Conservation (phyloP, 202 grass and related monocot genomes). For the Dendrocalamus latiflorus region DNA sequence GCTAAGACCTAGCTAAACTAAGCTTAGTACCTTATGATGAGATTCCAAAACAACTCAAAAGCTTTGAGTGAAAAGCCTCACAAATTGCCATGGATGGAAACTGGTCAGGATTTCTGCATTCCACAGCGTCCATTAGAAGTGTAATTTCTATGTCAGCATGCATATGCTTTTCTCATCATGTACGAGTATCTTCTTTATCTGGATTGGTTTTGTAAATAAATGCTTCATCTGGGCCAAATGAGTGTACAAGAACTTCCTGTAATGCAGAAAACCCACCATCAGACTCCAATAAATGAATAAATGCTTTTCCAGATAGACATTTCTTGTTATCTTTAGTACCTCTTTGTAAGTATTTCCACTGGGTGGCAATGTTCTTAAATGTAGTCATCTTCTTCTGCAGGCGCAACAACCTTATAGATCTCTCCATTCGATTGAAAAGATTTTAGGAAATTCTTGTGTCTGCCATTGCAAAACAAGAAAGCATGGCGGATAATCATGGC, state of each 20-base stretch:
- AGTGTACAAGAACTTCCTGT: no score
- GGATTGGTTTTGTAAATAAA: conserved; percentile 77
- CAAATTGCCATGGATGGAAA: no score
- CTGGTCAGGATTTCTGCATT: no score
- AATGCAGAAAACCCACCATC: no score
- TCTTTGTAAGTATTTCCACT: conserved; percentile 83
- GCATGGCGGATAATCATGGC: conserved; percentile 19
- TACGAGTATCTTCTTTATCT: conserved; percentile 74
- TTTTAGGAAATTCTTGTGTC: conserved; percentile 51
- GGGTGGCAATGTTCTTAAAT: conserved; percentile 66
- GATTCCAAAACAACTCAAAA: neutral
- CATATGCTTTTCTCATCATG: conserved; percentile 71
- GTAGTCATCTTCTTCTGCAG: conserved; percentile 65
- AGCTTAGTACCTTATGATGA: conserved; percentile 67
- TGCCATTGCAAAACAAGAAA: conserved; percentile 35
- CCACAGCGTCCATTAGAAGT: neutral
- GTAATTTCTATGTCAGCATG: conserved; percentile 89
- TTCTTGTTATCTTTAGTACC: conserved; percentile 33
- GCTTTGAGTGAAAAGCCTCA: neutral
- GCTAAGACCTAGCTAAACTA: neutral
- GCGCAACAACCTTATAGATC: conserved; percentile 78
- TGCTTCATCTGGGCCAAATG: no score
- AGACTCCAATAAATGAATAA: no score
- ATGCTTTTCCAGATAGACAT: no score
- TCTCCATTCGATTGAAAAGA: conserved; percentile 82